A percentile compares a stretch with the other conserved stretches of the same genome.
These are phyloP conservation scores for Solanum medicagineum DNA, from an alignment of 257 asterid species.

Conservation along the genomic window DNA sequence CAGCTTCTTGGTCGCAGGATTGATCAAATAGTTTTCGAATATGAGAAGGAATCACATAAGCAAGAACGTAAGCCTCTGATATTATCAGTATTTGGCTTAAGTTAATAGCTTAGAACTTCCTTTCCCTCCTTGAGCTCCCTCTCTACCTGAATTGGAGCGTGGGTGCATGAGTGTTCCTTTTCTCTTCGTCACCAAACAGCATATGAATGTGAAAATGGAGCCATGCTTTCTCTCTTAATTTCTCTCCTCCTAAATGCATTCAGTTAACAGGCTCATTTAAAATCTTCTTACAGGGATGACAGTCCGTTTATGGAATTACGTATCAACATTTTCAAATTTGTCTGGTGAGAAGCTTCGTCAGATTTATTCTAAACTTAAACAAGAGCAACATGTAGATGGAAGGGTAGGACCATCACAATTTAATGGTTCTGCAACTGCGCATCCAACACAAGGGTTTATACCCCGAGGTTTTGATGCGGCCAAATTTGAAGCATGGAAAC, in stretches of 20 bases:
- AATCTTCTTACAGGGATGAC: slow-evolving; percentile 28
- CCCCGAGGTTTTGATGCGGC: slow-evolving; percentile 72
- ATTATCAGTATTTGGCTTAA: not conserved
- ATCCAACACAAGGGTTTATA: slow-evolving; percentile 25
- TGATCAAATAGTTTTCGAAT: slow-evolving; percentile 71
- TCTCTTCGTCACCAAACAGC: not conserved
- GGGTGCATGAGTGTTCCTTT: not conserved
- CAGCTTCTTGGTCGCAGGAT: slow-evolving; percentile 94
- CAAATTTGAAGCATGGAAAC: slow-evolving; percentile 94
- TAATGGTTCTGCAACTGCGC: slow-evolving; percentile 43
- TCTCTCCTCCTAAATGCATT: not conserved
- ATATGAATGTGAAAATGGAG: not conserved
- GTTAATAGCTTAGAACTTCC: not conserved
- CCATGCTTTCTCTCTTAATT: not conserved
- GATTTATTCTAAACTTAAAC: slow-evolving; percentile 74
- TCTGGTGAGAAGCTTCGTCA: slow-evolving; percentile 90
- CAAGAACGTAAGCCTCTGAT: slow-evolving; percentile 64
- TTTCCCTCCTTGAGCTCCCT: not conserved
- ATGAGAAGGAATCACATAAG: slow-evolving; percentile 58
- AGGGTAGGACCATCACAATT: slow-evolving; percentile 59
- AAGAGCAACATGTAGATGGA: slow-evolving; percentile 53
- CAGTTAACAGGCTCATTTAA: not conserved
- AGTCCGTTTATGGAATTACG: slow-evolving; percentile 88
- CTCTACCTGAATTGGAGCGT: not conserved
- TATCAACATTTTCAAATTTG: slow-evolving; percentile 76